Percentiles rank a stretch among this genome's conserved stretches.
These are phyloP conservation scores for Chlorophyllum brunneum DNA, from an alignment of 768 basidiomycete species.

Conservation along the genomic window DNA sequence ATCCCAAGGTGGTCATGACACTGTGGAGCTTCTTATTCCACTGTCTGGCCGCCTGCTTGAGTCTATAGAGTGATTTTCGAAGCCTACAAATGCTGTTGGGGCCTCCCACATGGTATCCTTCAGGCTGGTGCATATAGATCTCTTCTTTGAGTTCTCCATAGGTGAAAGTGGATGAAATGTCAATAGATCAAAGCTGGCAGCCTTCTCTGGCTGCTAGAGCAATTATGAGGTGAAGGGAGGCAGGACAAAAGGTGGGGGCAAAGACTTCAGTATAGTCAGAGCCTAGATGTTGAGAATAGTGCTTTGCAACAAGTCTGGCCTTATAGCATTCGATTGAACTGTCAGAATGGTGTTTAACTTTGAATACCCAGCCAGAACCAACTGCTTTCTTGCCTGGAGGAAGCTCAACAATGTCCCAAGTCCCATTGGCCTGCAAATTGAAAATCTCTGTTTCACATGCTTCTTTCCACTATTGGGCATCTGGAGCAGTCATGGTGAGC, in stretches of 20 bases:
- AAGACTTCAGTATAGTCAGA: conserved; percentile 36
- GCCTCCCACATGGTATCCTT: conserved; percentile 19
- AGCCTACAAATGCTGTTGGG: conserved; percentile 18
- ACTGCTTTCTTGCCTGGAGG: conserved; percentile 30
- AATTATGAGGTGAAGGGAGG: conserved; percentile 6
- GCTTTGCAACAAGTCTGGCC: conserved; percentile 38
- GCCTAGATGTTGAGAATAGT: conserved; percentile 33
- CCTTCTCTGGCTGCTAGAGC: conserved; percentile 27
- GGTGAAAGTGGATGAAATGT: conserved; percentile 30
- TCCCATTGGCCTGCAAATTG: conserved; percentile 21
- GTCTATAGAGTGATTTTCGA: conserved; percentile 36
- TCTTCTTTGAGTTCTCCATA: conserved; percentile 26
- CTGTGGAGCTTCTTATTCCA: conserved; percentile 33
- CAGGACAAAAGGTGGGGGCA: conserved; percentile 22
- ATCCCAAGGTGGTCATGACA: conserved; percentile 22
- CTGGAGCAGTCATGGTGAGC: no score
- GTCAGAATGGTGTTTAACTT: conserved; percentile 20
- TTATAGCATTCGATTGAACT: conserved; percentile 37
- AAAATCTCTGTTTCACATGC: conserved; percentile 27
- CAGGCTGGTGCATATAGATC: conserved; percentile 29
- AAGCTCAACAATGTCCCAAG: conserved; percentile 30
- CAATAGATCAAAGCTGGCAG: conserved; percentile 26
- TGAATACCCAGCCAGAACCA: conserved; percentile 35
- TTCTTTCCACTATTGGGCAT: conserved; percentile 21
- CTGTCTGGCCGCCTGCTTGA: conserved; percentile 33